Evolutionary conservation across 331 rosid species (phyloP), one percentile per base, ranked within the genome.

Genomic region (Acacia concinna): DNA sequence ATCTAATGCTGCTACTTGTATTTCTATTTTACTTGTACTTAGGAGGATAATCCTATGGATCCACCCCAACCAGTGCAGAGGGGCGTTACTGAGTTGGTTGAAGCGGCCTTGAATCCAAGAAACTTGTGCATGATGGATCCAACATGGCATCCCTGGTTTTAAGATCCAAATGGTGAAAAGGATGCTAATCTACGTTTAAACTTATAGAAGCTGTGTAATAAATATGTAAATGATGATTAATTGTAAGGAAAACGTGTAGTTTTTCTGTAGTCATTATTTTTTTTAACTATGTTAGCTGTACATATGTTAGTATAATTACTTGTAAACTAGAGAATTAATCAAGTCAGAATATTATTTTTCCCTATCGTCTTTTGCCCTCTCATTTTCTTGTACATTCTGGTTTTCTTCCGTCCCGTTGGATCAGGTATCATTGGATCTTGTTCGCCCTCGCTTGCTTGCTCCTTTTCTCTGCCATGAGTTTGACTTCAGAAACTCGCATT

Each of bases 81-180:
- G 83, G 97, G 98, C 43, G 99, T 96, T 38, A 87, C 93, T 2
- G 98, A 96, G 81, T 86, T 96, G 86, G 99, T 96, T 56, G 97
- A 96, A 76, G 98, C 99, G 62, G 99, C 99, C 76, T 83, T 93
- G 77, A 87, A 89, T 47, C 99, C 99, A 3, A 88, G 97, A 90
- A 91, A 93, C 85, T 82, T 96, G 86, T 96, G 99, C 91, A 93
- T 89, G 97, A 96, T 96, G 99, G 99, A 96, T 87, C 97, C 99
- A 3, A 96, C 99, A 12, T 96, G 99, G 99, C 99, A 96, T 82
- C 98, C 99, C 60, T 96, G 99, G 99, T 96, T 96, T 87, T 69
- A 35, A 38, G 23, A 56, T 28, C 38, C 15, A 23, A 59, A 57
- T 43, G 5, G 40, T 68, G 35, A 47, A 65, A 78, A 79, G 25